Percentiles rank a stretch among this genome's conserved stretches.
Evolutionary conservation across 2,329 filamentous ascomycete species (phyloP).

Genomic region (Pezizomycotina sp.): DNA sequence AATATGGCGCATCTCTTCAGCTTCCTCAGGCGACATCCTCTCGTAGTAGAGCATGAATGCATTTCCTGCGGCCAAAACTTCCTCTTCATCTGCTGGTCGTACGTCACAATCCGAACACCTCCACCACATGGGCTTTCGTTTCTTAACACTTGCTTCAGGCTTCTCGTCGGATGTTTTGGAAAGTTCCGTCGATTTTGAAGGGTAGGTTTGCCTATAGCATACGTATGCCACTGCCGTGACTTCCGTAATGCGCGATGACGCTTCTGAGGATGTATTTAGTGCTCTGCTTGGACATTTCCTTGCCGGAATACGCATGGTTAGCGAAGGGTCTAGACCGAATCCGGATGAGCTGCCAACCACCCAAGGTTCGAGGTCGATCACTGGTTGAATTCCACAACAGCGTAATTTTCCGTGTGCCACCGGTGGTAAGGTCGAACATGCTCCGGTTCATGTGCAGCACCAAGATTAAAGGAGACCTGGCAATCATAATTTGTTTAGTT

Average conservation of each 20-base stretch:
- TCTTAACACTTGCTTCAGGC: no score
- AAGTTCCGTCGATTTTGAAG: no score
- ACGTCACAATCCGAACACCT: no score
- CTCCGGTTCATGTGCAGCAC: constrained; percentile 83
- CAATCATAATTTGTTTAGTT: constrained; percentile 74
- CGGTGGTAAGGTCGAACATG: constrained; percentile 70
- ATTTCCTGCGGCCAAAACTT: constrained; percentile 57
- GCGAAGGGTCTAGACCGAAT: constrained; percentile 35
- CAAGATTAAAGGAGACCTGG: constrained; percentile 61
- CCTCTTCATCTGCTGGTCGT: constrained; percentile 55
- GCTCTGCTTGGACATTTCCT: constrained; percentile 41
- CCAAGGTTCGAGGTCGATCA: constrained; percentile 52
- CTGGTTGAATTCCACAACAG: constrained; percentile 63
- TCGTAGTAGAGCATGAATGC: constrained; percentile 99
- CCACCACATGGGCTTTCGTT: no score
- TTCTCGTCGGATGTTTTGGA: no score
- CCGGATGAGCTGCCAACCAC: constrained; percentile 56
- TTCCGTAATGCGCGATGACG: constrained; percentile 73
- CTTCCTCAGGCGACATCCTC: no score
- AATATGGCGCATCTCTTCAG: no score
- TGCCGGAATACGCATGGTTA: no score
- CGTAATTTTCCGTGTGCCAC: constrained; percentile 69
- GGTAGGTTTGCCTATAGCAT: no score
- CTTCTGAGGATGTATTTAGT: constrained; percentile 75
- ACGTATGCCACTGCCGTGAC: constrained; percentile 92